Evolutionary conservation across 768 basidiomycete species (phyloP).

Genomic region (Leccinum subgranulosum): DNA sequence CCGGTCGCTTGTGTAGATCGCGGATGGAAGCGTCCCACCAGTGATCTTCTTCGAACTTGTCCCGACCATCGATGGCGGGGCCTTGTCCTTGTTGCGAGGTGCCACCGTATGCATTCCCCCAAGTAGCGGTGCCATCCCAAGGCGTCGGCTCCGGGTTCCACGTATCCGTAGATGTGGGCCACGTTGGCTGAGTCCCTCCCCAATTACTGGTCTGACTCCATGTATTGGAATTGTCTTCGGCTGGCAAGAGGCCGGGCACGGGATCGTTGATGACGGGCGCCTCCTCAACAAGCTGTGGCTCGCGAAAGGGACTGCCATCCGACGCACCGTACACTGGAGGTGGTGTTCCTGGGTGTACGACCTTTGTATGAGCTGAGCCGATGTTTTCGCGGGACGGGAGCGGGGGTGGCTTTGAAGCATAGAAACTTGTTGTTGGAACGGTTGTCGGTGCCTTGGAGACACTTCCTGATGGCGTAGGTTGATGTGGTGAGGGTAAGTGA

Average conservation of each 20-base stretch:
- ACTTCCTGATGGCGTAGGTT: slow-evolving; percentile 38
- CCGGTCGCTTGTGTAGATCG: slow-evolving; percentile 51
- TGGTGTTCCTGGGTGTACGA: slow-evolving; percentile 27
- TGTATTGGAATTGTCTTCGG: slow-evolving; percentile 24
- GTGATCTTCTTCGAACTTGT: slow-evolving; percentile 53
- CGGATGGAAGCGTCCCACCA: slow-evolving; percentile 67
- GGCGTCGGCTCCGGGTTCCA: slow-evolving; percentile 23
- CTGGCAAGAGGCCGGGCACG: slow-evolving; percentile 37
- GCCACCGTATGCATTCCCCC: slow-evolving; percentile 21
- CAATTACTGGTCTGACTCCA: slow-evolving; percentile 21
- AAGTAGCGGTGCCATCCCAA: slow-evolving; percentile 25
- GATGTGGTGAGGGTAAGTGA: slow-evolving; percentile 38
- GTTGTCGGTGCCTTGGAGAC: slow-evolving; percentile 27
- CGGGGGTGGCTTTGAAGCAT: slow-evolving; percentile 34
- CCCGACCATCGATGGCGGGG: slow-evolving; percentile 58
- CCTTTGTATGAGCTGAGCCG: slow-evolving; percentile 38
- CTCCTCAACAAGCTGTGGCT: slow-evolving; percentile 54
- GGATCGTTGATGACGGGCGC: slow-evolving; percentile 35
- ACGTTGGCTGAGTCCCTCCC: slow-evolving; percentile 11
- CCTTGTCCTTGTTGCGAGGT: slow-evolving; percentile 30
- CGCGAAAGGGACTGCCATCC: slow-evolving; percentile 39
- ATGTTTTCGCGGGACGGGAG: slow-evolving; percentile 32
- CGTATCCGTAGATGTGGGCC: slow-evolving; percentile 12
- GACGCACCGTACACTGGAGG: slow-evolving; percentile 26
- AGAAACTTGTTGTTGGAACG: slow-evolving; percentile 28